These are phyloP conservation scores for Diaporthe vexans DNA, from an alignment of 2,329 filamentous ascomycete genomes.

Conservation along the genomic window DNA sequence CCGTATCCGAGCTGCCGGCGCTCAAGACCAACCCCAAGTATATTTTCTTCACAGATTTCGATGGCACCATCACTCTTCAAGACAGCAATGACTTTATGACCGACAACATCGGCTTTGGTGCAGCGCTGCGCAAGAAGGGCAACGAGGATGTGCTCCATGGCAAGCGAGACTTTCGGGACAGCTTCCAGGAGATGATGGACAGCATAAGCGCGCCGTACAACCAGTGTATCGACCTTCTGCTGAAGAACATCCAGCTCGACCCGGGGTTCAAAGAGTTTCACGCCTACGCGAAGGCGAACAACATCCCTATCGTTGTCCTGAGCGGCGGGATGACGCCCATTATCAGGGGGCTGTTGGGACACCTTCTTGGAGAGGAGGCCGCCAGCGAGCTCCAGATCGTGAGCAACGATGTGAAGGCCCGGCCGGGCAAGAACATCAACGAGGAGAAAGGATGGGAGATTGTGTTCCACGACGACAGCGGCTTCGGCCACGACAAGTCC, in stretches of 20 bases:
- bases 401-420: slow-evolving; percentile 81
- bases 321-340: slow-evolving; percentile 94
- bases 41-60: slow-evolving; percentile 99
- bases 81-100: slow-evolving; percentile 82
- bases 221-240: slow-evolving; percentile 83
- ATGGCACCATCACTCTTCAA: slow-evolving; percentile 89
- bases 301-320: slow-evolving; percentile 92
- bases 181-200: slow-evolving; percentile 93
- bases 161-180: slow-evolving; percentile 82
- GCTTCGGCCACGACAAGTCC: slow-evolving; percentile 97
- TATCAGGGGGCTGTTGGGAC: slow-evolving; percentile 85
- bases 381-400: slow-evolving; percentile 88
- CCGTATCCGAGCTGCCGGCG: slow-evolving; percentile 64
- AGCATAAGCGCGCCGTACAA: slow-evolving; percentile 85
- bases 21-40: slow-evolving; percentile 81
- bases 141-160: slow-evolving; percentile 84
- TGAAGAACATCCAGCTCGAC: slow-evolving; percentile 89
- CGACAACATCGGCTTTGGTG: slow-evolving; percentile 90
- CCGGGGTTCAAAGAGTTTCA: slow-evolving; percentile 91
- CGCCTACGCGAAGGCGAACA: slow-evolving; percentile 82
- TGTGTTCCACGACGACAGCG: slow-evolving; percentile 87
- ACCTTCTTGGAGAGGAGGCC: slow-evolving; percentile 82
- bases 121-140: slow-evolving; percentile 75
- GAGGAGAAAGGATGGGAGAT: slow-evolving; percentile 90
- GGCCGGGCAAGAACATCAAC: slow-evolving; percentile 79